Conservation (phyloP, 2,329 filamentous ascomycete species). For the Hyphodiscus sp. region DNA sequence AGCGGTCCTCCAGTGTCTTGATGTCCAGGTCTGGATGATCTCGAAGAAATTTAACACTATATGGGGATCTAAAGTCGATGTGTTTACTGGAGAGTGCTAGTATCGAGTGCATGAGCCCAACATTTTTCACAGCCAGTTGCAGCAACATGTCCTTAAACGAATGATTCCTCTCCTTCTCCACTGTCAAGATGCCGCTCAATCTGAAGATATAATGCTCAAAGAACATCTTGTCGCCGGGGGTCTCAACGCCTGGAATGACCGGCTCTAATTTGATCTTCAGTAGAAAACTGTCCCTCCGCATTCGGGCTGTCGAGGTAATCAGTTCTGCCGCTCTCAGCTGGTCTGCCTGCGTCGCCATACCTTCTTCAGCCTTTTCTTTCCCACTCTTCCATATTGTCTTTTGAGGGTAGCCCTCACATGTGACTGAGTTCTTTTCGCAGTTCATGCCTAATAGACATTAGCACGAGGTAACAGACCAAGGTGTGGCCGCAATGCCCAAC, state of each 20-base stretch:
- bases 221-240: constrained; percentile 69
- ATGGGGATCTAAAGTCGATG: constrained; percentile 52
- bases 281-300: constrained; percentile 39
- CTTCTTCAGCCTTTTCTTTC: constrained; percentile 65
- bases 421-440: constrained; percentile 87
- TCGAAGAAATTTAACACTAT: constrained; percentile 46
- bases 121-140: constrained; percentile 72
- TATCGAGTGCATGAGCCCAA: constrained; percentile 85
- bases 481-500: constrained; percentile 28
- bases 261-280: constrained; percentile 52
- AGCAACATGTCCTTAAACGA: constrained; percentile 81
- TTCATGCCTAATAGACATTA: constrained; percentile 57
- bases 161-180: constrained; percentile 70
- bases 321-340: constrained; percentile 21
- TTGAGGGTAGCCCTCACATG: constrained; percentile 84
- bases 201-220: constrained; percentile 77
- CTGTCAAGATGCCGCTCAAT: constrained; percentile 73
- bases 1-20: constrained; percentile 42
- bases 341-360: constrained; percentile 33
- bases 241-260: constrained; percentile 77
- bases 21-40: constrained; percentile 42
- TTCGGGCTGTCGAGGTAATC: constrained; percentile 37
- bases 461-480: constrained; percentile 10
- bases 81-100: constrained; percentile 79
- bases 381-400: constrained; percentile 85